phyloP scores from a whole-genome alignment of 2,329 filamentous ascomycete genomes.

The Fonsecaea pugnacius region DNA sequence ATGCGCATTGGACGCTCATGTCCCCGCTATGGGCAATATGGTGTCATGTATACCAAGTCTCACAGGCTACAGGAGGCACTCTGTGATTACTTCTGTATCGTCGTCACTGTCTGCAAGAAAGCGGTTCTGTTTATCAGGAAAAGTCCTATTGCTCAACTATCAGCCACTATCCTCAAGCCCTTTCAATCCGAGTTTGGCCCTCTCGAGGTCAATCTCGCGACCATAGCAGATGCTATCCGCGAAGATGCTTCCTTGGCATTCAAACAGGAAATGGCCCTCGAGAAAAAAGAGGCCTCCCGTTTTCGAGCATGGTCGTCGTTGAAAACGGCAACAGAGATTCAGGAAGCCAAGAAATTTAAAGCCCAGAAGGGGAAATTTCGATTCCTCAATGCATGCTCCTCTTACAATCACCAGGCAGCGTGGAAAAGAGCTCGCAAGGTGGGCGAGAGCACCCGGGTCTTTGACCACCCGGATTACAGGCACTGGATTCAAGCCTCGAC shows the following conservation, averaged over 20 bases:
- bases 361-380: constrained; percentile 10
- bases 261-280: constrained; percentile 11
- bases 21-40: constrained; percentile 34
- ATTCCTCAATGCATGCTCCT: constrained; percentile 24
- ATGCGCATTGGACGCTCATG: constrained; percentile 35
- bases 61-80: constrained; percentile 29
- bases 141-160: constrained; percentile 21
- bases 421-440: constrained; percentile 33
- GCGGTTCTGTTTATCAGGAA: constrained; percentile 31
- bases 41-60: constrained; percentile 30
- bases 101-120: constrained; percentile 30
- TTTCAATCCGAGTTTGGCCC: constrained; percentile 28
- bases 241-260: constrained; percentile 23
- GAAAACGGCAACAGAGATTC: neutral
- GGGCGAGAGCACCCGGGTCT: constrained; percentile 29
- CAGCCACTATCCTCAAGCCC: constrained; percentile 20
- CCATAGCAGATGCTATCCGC: constrained; percentile 10
- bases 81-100: constrained; percentile 33
- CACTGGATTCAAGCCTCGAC: constrained; percentile 23
- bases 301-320: constrained; percentile 7
- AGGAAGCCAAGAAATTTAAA: neutral
- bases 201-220: constrained; percentile 6
- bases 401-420: constrained; percentile 27
- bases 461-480: constrained; percentile 22
- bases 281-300: constrained; percentile 9